phyloP scores from a whole-genome alignment of 352 stramenopile genomes.

The Phytophthora fragariaefolia region DNA sequence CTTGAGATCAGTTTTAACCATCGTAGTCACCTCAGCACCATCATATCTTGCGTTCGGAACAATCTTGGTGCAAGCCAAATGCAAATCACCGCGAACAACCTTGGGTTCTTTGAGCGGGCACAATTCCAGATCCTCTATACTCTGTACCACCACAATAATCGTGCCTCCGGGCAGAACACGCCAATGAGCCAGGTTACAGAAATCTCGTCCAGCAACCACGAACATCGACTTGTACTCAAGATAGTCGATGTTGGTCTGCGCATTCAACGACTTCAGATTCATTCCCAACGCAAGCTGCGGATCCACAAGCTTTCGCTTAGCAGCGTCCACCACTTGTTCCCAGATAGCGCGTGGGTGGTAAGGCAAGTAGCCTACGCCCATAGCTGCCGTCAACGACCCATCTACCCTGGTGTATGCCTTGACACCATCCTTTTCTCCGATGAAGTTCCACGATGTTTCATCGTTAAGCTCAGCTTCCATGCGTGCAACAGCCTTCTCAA shows the following conservation, averaged over 20 bases:
- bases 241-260: constrained; percentile 73
- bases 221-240: constrained; percentile 86
- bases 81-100: constrained; percentile 68
- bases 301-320: constrained; percentile 62
- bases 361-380: constrained; percentile 57
- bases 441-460: constrained; percentile 61
- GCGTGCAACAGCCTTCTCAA: constrained; percentile 62
- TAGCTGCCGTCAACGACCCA: constrained; percentile 66
- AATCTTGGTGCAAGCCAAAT: constrained; percentile 73
- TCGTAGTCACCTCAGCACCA: constrained; percentile 64
- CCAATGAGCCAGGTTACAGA: constrained; percentile 77
- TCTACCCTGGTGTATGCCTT: constrained; percentile 75
- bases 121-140: constrained; percentile 60
- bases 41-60: constrained; percentile 66
- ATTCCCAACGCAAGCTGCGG: constrained; percentile 55
- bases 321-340: constrained; percentile 56
- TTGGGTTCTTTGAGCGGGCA: constrained; percentile 76
- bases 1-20: constrained; percentile 79
- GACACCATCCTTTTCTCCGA: constrained; percentile 75
- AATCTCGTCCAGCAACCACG: constrained; percentile 75
- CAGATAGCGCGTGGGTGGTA: constrained; percentile 58
- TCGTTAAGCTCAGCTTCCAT: constrained; percentile 72
- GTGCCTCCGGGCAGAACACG: constrained; percentile 64
- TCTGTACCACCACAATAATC: constrained; percentile 74
- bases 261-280: constrained; percentile 52